Conservation (phyloP, 805 yeast genomes). For the Metschnikowia bowlesiae region DNA sequence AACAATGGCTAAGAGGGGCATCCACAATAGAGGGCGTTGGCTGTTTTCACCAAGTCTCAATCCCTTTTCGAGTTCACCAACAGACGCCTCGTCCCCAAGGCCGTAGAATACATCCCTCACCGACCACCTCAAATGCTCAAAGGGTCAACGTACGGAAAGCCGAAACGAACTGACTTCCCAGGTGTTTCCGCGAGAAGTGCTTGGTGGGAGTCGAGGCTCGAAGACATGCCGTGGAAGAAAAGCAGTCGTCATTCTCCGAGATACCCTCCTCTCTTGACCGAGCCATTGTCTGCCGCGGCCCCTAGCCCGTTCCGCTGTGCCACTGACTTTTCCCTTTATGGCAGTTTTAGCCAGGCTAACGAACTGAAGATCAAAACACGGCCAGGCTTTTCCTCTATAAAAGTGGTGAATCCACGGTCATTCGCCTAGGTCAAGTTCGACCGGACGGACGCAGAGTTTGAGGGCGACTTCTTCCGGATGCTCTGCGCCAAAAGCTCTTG, state of each 20-base stretch:
- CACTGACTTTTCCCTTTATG: slow-evolving; percentile 69
- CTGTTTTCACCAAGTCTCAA: slow-evolving; percentile 51
- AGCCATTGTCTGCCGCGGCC: slow-evolving; percentile 20
- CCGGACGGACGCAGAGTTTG: slow-evolving; percentile 26
- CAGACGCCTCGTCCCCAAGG: slow-evolving; percentile 65
- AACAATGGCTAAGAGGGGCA: slow-evolving; percentile 94
- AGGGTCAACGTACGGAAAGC: slow-evolving; percentile 95
- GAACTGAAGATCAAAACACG: slow-evolving; percentile 77
- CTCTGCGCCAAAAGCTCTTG: slow-evolving; percentile 34
- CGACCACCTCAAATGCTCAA: slow-evolving; percentile 77
- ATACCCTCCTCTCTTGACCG: slow-evolving; percentile 27
- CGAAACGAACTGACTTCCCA: slow-evolving; percentile 82
- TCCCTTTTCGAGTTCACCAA: slow-evolving; percentile 58
- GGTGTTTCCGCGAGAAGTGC: slow-evolving; percentile 33
- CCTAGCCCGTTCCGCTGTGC: slow-evolving; percentile 46
- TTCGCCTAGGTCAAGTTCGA: slow-evolving; percentile 18
- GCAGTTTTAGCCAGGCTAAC: slow-evolving; percentile 73
- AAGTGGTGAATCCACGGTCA: slow-evolving; percentile 54
- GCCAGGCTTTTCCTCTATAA: slow-evolving; percentile 87
- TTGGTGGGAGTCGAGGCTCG: slow-evolving; percentile 79
- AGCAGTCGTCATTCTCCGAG: slow-evolving; percentile 65
- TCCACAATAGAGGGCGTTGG: slow-evolving; percentile 82
- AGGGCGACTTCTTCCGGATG: slow-evolving; percentile 31
- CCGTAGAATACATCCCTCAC: slow-evolving; percentile 85
- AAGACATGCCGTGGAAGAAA: slow-evolving; percentile 88